Conservation (phyloP, 2,329 filamentous ascomycete species). For the Trichoderma harzianum region DNA sequence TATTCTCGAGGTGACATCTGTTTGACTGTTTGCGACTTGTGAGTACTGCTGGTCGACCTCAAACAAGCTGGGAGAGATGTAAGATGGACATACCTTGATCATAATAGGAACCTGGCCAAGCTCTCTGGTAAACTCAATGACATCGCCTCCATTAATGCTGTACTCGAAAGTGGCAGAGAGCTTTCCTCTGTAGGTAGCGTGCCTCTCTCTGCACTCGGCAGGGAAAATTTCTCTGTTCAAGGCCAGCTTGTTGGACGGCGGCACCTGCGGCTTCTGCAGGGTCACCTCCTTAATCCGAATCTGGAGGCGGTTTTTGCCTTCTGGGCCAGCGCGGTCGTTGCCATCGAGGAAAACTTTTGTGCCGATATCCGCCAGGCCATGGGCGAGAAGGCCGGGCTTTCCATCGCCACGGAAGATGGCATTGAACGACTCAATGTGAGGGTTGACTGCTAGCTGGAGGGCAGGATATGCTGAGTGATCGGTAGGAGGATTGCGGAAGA, state of each 20-base stretch:
- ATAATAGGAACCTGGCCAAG: constrained; percentile 89
- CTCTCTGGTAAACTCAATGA: constrained; percentile 77
- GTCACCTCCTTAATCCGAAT: constrained; percentile 78
- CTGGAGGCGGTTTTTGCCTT: constrained; percentile 68
- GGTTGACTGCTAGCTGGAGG: constrained; percentile 79
- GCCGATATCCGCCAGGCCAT: constrained; percentile 84
- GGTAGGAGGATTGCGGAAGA: constrained; percentile 84
- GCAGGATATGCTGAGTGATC: constrained; percentile 86
- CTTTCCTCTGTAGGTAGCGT: constrained; percentile 85
- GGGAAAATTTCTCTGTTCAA: constrained; percentile 83
- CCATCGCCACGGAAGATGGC: constrained; percentile 74
- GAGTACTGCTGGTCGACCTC: background rate
- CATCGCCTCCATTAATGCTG: constrained; percentile 80
- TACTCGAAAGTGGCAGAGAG: constrained; percentile 82
- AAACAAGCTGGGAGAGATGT: background rate
- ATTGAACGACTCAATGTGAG: constrained; percentile 96
- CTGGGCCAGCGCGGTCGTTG: constrained; percentile 57
- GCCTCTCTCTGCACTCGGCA: constrained; percentile 89
- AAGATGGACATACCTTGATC: constrained; percentile 64
- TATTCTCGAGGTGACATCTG: constrained; percentile 82
- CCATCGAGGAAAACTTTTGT: constrained; percentile 85
- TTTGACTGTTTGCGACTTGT: constrained; percentile 60
- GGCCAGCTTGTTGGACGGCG: constrained; percentile 78
- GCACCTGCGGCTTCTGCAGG: constrained; percentile 77
- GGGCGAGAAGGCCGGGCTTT: constrained; percentile 56